phyloP scores from a whole-genome alignment of 768 basidiomycete genomes.

The Coprinopsis strossmayeri region DNA sequence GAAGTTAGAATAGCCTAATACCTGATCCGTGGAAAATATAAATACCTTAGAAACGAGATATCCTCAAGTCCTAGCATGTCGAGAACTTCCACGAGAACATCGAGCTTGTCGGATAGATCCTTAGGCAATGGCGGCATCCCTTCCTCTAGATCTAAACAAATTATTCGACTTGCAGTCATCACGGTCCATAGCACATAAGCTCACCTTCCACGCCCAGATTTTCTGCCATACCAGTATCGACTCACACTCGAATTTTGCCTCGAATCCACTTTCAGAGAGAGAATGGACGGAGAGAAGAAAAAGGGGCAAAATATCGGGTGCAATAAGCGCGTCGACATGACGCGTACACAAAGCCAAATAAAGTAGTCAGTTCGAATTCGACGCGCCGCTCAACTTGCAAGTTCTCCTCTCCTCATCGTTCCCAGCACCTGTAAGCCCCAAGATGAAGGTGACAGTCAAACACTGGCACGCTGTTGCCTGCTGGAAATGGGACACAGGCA shows the following conservation, averaged over 20 bases:
- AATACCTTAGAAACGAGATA: conserved; percentile 29
- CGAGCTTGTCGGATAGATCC: conserved; percentile 17
- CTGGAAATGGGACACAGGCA: conserved; percentile 77
- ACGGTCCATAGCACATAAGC: no score
- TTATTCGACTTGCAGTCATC: background rate
- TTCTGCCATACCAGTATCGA: no score
- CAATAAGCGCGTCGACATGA: conserved; percentile 6
- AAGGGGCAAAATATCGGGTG: no score
- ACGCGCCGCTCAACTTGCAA: background rate
- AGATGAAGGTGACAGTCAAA: conserved; percentile 80
- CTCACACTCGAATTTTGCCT: no score
- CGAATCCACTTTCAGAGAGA: no score
- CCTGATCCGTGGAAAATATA: background rate
- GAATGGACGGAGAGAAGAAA: no score
- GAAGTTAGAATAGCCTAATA: background rate
- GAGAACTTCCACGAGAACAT: conserved; percentile 20
- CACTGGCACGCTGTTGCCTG: conserved; percentile 85
- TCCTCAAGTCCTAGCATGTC: conserved; percentile 28
- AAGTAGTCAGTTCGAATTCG: background rate
- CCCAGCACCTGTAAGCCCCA: background rate
- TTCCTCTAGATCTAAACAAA: background rate
- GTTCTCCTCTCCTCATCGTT: conserved; percentile 2
- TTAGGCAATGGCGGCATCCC: conserved; percentile 8
- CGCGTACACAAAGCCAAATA: conserved; percentile 27
- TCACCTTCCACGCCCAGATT: no score